Conservation (phyloP, 2,329 filamentous ascomycete genomes). For the Fusarium pseudoanthophilum region DNA sequence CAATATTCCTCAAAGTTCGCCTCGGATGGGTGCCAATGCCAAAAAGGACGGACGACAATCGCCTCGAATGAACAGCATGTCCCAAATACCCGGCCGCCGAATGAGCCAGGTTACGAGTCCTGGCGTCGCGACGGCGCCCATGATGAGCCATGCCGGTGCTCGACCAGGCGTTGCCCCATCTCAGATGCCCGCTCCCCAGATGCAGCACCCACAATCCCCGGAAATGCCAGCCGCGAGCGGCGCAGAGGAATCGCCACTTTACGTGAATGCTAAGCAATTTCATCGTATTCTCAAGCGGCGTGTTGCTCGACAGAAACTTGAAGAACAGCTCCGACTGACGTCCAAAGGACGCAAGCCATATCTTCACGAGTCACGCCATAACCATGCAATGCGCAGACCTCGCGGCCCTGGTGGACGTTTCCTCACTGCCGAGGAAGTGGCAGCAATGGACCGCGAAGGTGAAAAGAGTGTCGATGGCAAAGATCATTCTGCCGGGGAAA, state of each 20-base stretch:
- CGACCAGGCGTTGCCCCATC: slow-evolving; percentile 66
- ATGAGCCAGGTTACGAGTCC: slow-evolving; percentile 84
- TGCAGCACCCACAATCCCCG: slow-evolving; percentile 78
- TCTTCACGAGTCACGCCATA: slow-evolving; percentile 95
- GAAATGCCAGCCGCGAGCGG: slow-evolving; percentile 77
- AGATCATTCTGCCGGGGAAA: slow-evolving; percentile 43
- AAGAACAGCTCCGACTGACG: slow-evolving; percentile 90
- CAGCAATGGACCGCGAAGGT: slow-evolving; percentile 78
- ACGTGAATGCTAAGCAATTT: slow-evolving; percentile 99
- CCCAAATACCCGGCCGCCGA: slow-evolving; percentile 70
- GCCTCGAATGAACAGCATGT: slow-evolving; percentile 74
- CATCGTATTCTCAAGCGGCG: slow-evolving; percentile 95
- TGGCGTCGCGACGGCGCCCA: slow-evolving; percentile 76
- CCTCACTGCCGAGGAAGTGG: slow-evolving; percentile 94
- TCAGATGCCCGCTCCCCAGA: slow-evolving; percentile 70
- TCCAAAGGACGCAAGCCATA: slow-evolving; percentile 98
- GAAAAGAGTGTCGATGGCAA: slow-evolving; percentile 59
- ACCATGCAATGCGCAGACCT: slow-evolving; percentile 96
- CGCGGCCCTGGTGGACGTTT: slow-evolving; percentile 95
- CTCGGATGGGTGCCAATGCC: slow-evolving; percentile 79
- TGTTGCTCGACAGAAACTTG: slow-evolving; percentile 90
- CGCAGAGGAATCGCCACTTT: slow-evolving; percentile 91
- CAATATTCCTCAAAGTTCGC: slow-evolving; percentile 76
- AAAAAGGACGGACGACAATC: slow-evolving; percentile 80
- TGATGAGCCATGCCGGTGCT: slow-evolving; percentile 74